These are phyloP conservation scores for Gymnopilus junonius DNA, from an alignment of 768 basidiomycete species.

Conservation along the genomic window DNA sequence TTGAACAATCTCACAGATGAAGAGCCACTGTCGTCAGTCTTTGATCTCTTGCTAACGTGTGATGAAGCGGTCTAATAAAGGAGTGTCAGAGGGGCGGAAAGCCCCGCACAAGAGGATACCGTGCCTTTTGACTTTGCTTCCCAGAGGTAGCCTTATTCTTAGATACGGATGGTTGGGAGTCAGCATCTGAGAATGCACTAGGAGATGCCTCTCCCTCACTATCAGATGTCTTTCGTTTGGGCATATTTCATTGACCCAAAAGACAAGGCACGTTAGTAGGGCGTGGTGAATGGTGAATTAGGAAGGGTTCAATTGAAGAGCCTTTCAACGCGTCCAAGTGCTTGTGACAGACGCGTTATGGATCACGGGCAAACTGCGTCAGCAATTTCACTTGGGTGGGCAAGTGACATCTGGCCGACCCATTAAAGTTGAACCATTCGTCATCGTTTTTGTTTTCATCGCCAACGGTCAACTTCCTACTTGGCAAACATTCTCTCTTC, in stretches of 20 bases:
- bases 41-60: neutral
- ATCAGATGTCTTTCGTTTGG: slow-evolving; percentile 12
- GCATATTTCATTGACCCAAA: slow-evolving; percentile 5
- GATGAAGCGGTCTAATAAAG: neutral
- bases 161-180: neutral
- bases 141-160: neutral
- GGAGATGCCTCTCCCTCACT: neutral
- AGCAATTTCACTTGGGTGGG: slow-evolving; percentile 27
- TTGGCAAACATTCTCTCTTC: slow-evolving; percentile 16
- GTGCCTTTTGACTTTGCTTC: neutral
- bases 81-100: neutral
- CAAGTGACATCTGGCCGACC: neutral
- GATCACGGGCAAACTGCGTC: slow-evolving; percentile 35
- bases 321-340: slow-evolving; percentile 9
- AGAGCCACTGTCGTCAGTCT: neutral
- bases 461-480: neutral
- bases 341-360: slow-evolving; percentile 18
- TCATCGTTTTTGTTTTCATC: slow-evolving; percentile 6
- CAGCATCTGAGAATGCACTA: neutral
- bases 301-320: neutral
- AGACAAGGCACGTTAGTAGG: neutral
- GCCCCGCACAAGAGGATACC: neutral
- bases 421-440: slow-evolving; percentile 1
- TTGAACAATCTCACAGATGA: neutral
- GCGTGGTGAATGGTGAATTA: neutral